Evolutionary conservation across 1,284 basidiomycete species (phyloP).

Genomic region (Tetrapyrgos nigripes): DNA sequence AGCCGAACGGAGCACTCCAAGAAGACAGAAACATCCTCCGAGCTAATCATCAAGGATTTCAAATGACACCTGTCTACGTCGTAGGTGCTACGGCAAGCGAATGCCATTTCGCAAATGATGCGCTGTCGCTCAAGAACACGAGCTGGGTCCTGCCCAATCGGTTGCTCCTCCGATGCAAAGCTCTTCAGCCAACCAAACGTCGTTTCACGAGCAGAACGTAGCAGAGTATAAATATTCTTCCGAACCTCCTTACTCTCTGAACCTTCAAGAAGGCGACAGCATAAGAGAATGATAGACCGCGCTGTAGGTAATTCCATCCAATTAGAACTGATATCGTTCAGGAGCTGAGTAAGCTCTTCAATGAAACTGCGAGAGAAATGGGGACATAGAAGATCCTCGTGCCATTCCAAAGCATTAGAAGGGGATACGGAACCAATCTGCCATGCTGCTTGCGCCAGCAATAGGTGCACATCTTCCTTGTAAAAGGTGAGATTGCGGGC

Average conservation of each 20-base stretch:
- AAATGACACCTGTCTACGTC: conserved; percentile 36
- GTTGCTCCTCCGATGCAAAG: background rate
- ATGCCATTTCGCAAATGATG: conserved; percentile 40
- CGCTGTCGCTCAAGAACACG: conserved; percentile 25
- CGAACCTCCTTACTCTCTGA: background rate
- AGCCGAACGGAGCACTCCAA: conserved; percentile 42
- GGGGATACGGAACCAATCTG: conserved; percentile 44
- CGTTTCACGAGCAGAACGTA: background rate
- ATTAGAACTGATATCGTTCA: conserved; percentile 40
- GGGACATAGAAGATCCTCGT: conserved; percentile 32
- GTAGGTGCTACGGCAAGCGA: conserved; percentile 47
- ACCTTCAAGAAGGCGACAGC: conserved; percentile 42
- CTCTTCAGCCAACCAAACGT: conserved; percentile 1
- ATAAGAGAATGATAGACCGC: conserved; percentile 41
- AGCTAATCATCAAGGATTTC: conserved; percentile 23
- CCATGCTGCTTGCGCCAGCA: conserved; percentile 47
- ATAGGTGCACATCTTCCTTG: conserved; percentile 42
- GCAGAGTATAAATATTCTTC: background rate
- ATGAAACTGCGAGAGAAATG: conserved; percentile 44
- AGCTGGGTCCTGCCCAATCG: background rate
- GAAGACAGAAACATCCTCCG: conserved; percentile 34
- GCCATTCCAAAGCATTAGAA: conserved; percentile 30
- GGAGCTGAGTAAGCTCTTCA: conserved; percentile 34
- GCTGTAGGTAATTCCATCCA: conserved; percentile 49
- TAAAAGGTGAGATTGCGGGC: conserved; percentile 42